Evolutionary conservation across 2,329 filamentous ascomycete genomes (phyloP), one percentile per base, ranked within the genome.

Genomic region (Stylonectria norvegica): DNA sequence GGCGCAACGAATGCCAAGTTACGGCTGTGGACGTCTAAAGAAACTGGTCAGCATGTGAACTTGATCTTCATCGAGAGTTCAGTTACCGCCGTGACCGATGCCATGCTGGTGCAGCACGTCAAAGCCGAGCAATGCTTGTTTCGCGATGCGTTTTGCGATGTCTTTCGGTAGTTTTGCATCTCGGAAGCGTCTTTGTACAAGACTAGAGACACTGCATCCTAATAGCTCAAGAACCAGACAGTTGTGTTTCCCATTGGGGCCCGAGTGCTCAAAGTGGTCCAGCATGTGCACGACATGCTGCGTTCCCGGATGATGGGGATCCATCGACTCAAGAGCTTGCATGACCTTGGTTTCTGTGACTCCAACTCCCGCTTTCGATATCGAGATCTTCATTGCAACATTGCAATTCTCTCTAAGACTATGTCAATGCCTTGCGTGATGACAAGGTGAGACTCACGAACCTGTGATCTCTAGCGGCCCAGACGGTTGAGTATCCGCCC

Each of bases 401-500:
- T 47, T 49, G n/a, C 31, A 32, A n/a, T 20, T 9, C 6, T 34
- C 7, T 11, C 43, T 18, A 27, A 38, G 23, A 32, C 5, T 39
- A 14, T 42, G 34, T 11, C 30, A 34, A 29, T 19, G 15, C 14
- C 6, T 18, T 20, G 25, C 23, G 15, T 33, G 22, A 8, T 25
- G 8, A 25, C 22, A 38, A 35, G 18, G 15, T 34, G 16, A 12
- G 5, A 39, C n/a, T 27, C 12, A 22, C 34, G 19, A 42, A 51
- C 45, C 31, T 27, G 20, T 44, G 31, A 14, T 72, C 67, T 23
- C 56, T 55, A 20, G 62, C 68, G 22, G 71, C 62, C 71, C 68
- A 73, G 15, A 69, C 66, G 3, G 70, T 74, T 1, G 66, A 68
- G 45, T 56, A 69, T 8, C 63, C 58, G 25, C 70, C 68, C 48